Evolutionary conservation across 2,329 filamentous ascomycete species (phyloP).

Genomic region (Microsporum ferrugineum): DNA sequence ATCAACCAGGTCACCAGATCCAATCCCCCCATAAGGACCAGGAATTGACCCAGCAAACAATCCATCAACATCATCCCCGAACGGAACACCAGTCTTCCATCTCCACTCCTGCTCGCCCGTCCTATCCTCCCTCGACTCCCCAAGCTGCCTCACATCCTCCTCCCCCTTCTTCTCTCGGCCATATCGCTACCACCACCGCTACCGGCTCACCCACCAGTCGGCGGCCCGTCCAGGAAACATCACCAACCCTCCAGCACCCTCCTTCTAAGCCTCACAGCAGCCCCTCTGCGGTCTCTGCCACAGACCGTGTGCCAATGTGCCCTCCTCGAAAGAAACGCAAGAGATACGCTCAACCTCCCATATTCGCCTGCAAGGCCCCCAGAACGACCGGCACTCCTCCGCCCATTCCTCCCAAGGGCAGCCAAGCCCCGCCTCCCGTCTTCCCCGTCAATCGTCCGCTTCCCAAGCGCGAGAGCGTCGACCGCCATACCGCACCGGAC

Average conservation of each 20-base stretch:
- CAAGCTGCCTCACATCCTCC: neutral
- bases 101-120: neutral
- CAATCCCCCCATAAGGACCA: neutral
- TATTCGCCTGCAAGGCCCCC: conserved; percentile 38
- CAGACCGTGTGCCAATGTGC: conserved; percentile 13
- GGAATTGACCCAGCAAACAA: conserved; percentile 8
- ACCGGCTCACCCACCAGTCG: conserved; percentile 1
- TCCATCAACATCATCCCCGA: neutral
- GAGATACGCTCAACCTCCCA: conserved; percentile 43
- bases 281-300: neutral
- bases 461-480: conserved; percentile 22
- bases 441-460: conserved; percentile 18
- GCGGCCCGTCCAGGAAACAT: conserved; percentile 1
- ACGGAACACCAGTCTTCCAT: conserved; percentile 1
- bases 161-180: neutral
- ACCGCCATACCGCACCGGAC: conserved; percentile 2
- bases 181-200: neutral
- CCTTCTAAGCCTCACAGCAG: neutral
- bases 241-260: neutral
- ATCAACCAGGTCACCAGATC: neutral
- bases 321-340: conserved; percentile 39
- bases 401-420: conserved; percentile 26
- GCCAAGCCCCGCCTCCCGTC: conserved; percentile 10
- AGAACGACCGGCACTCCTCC: conserved; percentile 33
- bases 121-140: conserved; percentile 8